These are phyloP conservation scores for Leishmania tropica DNA, from an alignment of 208 protist genomes.

Conservation along the genomic window DNA sequence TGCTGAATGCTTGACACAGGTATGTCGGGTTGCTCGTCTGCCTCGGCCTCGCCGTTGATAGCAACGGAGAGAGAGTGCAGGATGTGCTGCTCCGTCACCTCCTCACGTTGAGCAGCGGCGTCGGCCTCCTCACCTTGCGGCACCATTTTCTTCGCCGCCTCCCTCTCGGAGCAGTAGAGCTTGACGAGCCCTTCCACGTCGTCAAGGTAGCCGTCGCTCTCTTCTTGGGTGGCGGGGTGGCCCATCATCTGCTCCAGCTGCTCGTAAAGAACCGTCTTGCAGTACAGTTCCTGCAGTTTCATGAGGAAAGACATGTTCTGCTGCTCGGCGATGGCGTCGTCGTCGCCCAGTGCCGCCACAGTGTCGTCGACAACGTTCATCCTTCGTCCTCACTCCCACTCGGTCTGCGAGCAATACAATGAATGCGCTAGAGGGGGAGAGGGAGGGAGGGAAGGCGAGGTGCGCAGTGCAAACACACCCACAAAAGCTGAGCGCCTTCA, in stretches of 20 bases:
- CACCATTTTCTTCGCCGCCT: slow-evolving; percentile 14
- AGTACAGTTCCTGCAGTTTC: slow-evolving; percentile 80
- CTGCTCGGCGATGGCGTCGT: slow-evolving; percentile 35
- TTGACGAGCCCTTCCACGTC: slow-evolving; percentile 78
- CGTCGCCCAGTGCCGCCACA: background rate
- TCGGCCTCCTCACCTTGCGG: slow-evolving; percentile 7
- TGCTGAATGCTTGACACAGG: slow-evolving; percentile 50
- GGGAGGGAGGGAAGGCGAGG: background rate
- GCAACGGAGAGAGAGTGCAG: slow-evolving; percentile 21
- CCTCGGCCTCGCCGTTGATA: slow-evolving; percentile 25
- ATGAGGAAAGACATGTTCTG: slow-evolving; percentile 56
- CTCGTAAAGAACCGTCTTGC: slow-evolving; percentile 78
- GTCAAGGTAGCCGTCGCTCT: slow-evolving; percentile 78
- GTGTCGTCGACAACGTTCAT: slow-evolving; percentile 1
- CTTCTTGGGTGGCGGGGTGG: slow-evolving; percentile 49
- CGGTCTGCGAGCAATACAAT: background rate
- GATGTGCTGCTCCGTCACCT: slow-evolving; percentile 29
- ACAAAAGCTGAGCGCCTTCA: background rate
- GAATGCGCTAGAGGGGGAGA: background rate
- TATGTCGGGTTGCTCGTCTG: slow-evolving; percentile 45
- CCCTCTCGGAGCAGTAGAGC: slow-evolving; percentile 44
- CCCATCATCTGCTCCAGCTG: slow-evolving; percentile 81
- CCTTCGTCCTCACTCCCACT: background rate
- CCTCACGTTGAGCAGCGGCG: slow-evolving; percentile 11
- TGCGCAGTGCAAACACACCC: slow-evolving; percentile 2